These are phyloP conservation scores for Alternaria gaisen DNA, from an alignment of 2,329 filamentous ascomycete species.

Conservation along the genomic window DNA sequence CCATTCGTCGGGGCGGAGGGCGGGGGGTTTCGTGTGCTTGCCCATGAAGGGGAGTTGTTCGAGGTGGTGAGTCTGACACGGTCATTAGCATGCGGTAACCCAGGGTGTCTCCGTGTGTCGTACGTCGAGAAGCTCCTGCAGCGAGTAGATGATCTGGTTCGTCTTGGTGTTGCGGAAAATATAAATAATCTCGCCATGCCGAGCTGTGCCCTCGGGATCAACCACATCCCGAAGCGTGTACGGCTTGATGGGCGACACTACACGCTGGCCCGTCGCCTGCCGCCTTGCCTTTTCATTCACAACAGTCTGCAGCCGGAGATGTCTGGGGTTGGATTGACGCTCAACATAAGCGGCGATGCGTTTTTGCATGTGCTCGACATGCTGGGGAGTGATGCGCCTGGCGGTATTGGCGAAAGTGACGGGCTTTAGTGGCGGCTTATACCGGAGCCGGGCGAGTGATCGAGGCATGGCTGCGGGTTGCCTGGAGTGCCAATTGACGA, in stretches of 20 bases:
- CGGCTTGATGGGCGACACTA: conserved; percentile 30
- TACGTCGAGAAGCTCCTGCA: conserved; percentile 65
- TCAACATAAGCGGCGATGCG: conserved; percentile 32
- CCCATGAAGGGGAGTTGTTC: conserved; percentile 69
- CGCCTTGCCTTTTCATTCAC: conserved; percentile 37
- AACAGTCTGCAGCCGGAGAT: conserved; percentile 34
- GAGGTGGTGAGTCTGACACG: conserved; percentile 59
- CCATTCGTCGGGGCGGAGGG: conserved; percentile 70
- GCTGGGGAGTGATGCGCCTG: conserved; percentile 5
- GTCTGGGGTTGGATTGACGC: conserved; percentile 36
- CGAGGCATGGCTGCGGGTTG: conserved; percentile 40
- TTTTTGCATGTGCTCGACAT: conserved; percentile 10
- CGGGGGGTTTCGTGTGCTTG: conserved; percentile 68
- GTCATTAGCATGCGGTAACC: background rate
- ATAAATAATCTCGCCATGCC: conserved; percentile 68
- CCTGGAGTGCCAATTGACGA: conserved; percentile 15
- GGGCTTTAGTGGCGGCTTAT: conserved; percentile 30
- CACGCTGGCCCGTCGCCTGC: conserved; percentile 26
- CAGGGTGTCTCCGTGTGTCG: conserved; percentile 13
- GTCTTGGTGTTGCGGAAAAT: conserved; percentile 69
- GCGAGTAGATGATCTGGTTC: conserved; percentile 71
- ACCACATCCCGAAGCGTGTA: conserved; percentile 54
- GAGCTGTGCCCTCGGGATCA: conserved; percentile 31
- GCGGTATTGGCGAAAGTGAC: conserved; percentile 25
- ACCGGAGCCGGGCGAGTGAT: conserved; percentile 38